Evolutionary conservation across 768 basidiomycete species (phyloP).

Genomic region (Tylopilus felleus): DNA sequence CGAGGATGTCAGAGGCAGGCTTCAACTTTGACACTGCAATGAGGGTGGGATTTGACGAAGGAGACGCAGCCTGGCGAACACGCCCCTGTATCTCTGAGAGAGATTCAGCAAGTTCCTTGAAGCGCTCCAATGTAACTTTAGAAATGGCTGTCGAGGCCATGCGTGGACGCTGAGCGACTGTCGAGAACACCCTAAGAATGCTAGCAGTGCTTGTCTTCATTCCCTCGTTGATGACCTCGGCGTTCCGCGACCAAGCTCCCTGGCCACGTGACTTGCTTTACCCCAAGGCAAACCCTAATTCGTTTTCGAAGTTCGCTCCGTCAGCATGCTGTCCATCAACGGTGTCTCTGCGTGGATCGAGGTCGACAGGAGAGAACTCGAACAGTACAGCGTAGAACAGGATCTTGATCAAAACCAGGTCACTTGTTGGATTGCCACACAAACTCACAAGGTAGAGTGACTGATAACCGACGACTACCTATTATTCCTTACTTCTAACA

Average conservation of each 20-base stretch:
- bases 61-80: slow-evolving; percentile 37
- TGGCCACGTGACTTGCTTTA: slow-evolving; percentile 19
- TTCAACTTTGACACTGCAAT: slow-evolving; percentile 95
- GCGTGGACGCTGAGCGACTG: slow-evolving; percentile 3
- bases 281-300: background rate
- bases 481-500: background rate
- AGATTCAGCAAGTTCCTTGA: slow-evolving; percentile 49
- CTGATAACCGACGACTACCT: background rate
- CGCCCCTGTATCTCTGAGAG: slow-evolving; percentile 51
- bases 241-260: background rate
- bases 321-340: slow-evolving; percentile 22
- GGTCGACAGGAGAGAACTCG: slow-evolving; percentile 27
- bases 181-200: slow-evolving; percentile 5
- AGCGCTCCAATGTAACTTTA: slow-evolving; percentile 40
- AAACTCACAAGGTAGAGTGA: slow-evolving; percentile 23
- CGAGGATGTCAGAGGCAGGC: slow-evolving; percentile 80
- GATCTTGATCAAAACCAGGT: slow-evolving; percentile 13
- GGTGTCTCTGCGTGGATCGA: slow-evolving; percentile 26
- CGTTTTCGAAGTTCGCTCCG: background rate
- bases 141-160: slow-evolving; percentile 18
- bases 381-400: slow-evolving; percentile 25
- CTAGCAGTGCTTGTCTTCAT: background rate
- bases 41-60: slow-evolving; percentile 39
- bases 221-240: too few relatives aligned
- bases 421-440: slow-evolving; percentile 30